A percentile compares a stretch with the other conserved stretches of the same genome.
phyloP scores from a whole-genome alignment of 2,329 filamentous ascomycete genomes.

The Tolypocladium inflatum region DNA sequence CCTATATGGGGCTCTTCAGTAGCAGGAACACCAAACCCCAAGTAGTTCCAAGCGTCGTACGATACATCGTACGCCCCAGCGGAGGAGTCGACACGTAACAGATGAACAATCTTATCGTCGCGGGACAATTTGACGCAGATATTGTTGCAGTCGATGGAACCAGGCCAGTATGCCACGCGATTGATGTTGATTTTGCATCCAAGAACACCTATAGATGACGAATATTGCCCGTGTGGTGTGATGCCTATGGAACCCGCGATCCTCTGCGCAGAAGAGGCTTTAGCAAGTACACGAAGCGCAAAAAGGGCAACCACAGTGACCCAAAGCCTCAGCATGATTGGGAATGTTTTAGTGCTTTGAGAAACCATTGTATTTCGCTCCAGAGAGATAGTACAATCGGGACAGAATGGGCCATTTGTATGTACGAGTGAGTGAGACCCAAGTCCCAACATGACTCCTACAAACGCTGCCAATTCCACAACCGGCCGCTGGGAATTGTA shows the following conservation, averaged over 20 bases:
- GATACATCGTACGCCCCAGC: conserved; percentile 47
- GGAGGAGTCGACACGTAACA: conserved; percentile 50
- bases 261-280: no score
- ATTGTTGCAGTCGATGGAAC: conserved; percentile 41
- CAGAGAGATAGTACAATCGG: no score
- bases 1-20: conserved; percentile 33
- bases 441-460: no score
- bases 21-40: conserved; percentile 37
- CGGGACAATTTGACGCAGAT: conserved; percentile 44
- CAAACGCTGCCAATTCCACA: no score
- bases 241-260: neutral
- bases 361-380: no score
- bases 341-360: no score
- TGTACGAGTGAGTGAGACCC: no score
- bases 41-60: conserved; percentile 55
- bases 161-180: conserved; percentile 52
- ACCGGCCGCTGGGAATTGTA: no score
- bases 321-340: no score
- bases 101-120: conserved; percentile 40
- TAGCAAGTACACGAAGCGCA: no score
- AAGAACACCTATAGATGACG: conserved; percentile 46
- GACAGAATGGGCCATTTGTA: no score
- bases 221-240: conserved; percentile 50
- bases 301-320: no score
- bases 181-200: conserved; percentile 52